Percentiles rank a stretch among this genome's conserved stretches.
These are phyloP conservation scores for Yamadazyma siamensis DNA, from an alignment of 1,139 yeast genomes.

Conservation along the genomic window DNA sequence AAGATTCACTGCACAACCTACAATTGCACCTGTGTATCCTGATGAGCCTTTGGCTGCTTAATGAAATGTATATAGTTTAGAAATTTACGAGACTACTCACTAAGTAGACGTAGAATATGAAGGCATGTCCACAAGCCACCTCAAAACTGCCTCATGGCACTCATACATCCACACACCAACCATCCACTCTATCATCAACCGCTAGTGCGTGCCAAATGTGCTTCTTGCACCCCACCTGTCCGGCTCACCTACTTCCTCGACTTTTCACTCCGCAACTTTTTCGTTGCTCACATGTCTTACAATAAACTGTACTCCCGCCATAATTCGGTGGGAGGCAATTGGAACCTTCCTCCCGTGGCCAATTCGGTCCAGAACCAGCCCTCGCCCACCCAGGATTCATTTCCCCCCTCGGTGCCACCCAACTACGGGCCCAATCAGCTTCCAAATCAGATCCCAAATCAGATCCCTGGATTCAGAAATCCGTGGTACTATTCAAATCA, in stretches of 20 bases:
- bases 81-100: too few relatives aligned
- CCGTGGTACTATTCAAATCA: constrained; percentile 41
- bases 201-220: too few relatives aligned
- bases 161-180: constrained; percentile 4
- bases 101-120: too few relatives aligned
- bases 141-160: too few relatives aligned
- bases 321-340: constrained; percentile 42
- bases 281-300: too few relatives aligned
- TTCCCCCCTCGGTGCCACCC: too few relatives aligned
- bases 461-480: constrained; percentile 37
- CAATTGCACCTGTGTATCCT: constrained; percentile 74
- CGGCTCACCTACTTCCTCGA: too few relatives aligned
- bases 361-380: constrained; percentile 9
- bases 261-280: too few relatives aligned
- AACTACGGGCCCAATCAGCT: constrained; percentile 3
- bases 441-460: constrained; percentile 5
- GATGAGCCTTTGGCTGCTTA: constrained; percentile 55
- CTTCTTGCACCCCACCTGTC: too few relatives aligned
- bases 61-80: too few relatives aligned
- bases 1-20: constrained; percentile 86
- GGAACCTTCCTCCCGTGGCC: constrained; percentile 22
- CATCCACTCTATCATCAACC: constrained; percentile 1
- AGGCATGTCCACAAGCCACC: too few relatives aligned
- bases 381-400: constrained; percentile 9
- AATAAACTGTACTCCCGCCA: constrained; percentile 29